Percentiles rank a stretch among this genome's conserved stretches.
phyloP scores from a whole-genome alignment of 768 basidiomycete genomes.

The Boletus reticuloceps region DNA sequence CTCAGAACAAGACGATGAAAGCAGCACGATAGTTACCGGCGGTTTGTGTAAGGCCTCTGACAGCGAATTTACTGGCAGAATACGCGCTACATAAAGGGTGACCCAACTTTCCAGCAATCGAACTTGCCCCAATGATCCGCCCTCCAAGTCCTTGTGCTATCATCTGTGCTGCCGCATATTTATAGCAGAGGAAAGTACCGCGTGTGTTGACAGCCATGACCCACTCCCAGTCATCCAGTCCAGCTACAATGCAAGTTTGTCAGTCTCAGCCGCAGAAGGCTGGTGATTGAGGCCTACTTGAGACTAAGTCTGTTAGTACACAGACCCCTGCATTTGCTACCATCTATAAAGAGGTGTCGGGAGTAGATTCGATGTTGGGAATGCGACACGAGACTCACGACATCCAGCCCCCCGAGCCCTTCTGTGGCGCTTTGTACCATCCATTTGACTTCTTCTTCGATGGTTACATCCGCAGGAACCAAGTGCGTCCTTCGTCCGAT shows the following conservation, averaged over 20 bases:
- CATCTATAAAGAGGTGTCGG: slow-evolving; percentile 1
- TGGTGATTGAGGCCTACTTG: background rate
- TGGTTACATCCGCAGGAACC: slow-evolving; percentile 37
- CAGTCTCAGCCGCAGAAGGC: background rate
- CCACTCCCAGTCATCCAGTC: slow-evolving; percentile 38
- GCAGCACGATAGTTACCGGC: slow-evolving; percentile 23
- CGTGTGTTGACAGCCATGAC: slow-evolving; percentile 37
- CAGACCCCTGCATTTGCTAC: slow-evolving; percentile 8
- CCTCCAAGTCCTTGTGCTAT: slow-evolving; percentile 39
- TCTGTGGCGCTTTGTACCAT: slow-evolving; percentile 34
- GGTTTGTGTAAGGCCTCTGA: slow-evolving; percentile 38
- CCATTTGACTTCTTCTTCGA: slow-evolving; percentile 39
- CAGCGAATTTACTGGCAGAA: slow-evolving; percentile 32
- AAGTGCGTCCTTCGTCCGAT: slow-evolving; percentile 11
- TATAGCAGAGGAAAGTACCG: slow-evolving; percentile 39
- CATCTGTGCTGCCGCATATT: slow-evolving; percentile 39
- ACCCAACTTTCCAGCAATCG: slow-evolving; percentile 29
- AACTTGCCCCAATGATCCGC: slow-evolving; percentile 35
- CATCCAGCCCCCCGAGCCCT: slow-evolving; percentile 43
- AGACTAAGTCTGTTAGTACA: background rate
- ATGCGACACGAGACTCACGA: slow-evolving; percentile 31
- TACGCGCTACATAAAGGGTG: background rate
- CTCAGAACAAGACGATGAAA: background rate
- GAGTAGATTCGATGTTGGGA: background rate
- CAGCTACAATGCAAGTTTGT: slow-evolving; percentile 18